Percentiles rank a stretch among this genome's conserved stretches.
Conservation (phyloP, 2,329 filamentous ascomycete species). For the Simplicillium aogashimaense region DNA sequence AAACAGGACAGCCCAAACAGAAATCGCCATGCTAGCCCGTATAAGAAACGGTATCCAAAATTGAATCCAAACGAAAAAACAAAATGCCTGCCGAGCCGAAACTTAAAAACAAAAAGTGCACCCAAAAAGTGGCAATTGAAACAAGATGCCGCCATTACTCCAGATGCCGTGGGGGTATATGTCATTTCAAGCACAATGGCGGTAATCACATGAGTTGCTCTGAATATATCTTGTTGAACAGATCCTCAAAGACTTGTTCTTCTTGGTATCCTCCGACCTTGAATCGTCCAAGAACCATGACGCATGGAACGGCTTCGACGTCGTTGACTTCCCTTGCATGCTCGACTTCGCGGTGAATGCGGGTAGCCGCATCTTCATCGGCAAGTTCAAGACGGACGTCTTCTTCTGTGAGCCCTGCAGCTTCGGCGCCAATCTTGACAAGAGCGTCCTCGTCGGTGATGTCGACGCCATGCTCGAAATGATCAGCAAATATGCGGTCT, state of each 20-base stretch:
- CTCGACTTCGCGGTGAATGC: slow-evolving; percentile 20
- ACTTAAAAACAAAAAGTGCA: too few species aligned
- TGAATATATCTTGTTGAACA: slow-evolving; percentile 49
- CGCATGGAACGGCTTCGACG: slow-evolving; percentile 62
- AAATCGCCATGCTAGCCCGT: too few species aligned
- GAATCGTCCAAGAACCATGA: slow-evolving; percentile 59
- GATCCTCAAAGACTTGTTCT: slow-evolving; percentile 50
- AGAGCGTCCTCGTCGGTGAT: slow-evolving; percentile 30
- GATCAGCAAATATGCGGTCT: slow-evolving; percentile 28
- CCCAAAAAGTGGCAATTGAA: too few species aligned
- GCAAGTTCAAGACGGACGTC: slow-evolving; percentile 18
- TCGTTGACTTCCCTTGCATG: slow-evolving; percentile 16
- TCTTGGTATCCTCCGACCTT: slow-evolving; percentile 65
- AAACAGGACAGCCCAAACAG: too few species aligned
- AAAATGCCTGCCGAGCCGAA: too few species aligned
- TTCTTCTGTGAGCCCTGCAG: slow-evolving; percentile 17
- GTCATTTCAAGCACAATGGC: too few species aligned
- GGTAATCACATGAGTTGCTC: too few species aligned
- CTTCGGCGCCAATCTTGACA: slow-evolving; percentile 18
- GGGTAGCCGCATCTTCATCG: slow-evolving; percentile 15
- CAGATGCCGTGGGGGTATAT: too few species aligned
- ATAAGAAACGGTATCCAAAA: too few species aligned
- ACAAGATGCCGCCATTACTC: too few species aligned
- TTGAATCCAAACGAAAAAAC: too few species aligned
- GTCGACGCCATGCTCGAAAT: slow-evolving; percentile 31